These are phyloP conservation scores for Cryptosporidium ubiquitum DNA, from an alignment of 169 alveolate species.

Conservation along the genomic window DNA sequence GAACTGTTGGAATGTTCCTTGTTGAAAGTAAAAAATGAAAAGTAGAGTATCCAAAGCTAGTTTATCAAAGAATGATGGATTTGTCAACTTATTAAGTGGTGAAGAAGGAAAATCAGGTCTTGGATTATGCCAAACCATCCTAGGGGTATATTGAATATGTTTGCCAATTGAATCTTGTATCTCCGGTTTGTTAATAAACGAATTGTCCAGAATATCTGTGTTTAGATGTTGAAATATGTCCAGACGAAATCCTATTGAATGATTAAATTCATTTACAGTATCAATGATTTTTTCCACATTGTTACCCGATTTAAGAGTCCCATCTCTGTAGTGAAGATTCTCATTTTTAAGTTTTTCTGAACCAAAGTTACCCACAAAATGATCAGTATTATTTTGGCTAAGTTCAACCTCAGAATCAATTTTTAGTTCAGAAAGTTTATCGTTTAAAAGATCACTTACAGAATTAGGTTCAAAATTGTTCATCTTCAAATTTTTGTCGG, in stretches of 20 bases:
- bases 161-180: constrained; percentile 51
- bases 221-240: constrained; percentile 12
- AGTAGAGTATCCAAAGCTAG: constrained; percentile 79
- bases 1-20: constrained; percentile 79
- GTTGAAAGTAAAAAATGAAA: constrained; percentile 81
- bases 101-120: constrained; percentile 61
- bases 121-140: constrained; percentile 74
- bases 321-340: not conserved
- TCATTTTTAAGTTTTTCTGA: not conserved
- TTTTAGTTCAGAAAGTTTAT: not conserved
- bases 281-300: not conserved
- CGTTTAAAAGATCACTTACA: constrained; percentile 1
- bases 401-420: not conserved
- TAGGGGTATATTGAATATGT: constrained; percentile 67
- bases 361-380: not conserved
- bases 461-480: not conserved
- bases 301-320: not conserved
- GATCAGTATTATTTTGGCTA: not conserved
- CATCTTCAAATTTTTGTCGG: not conserved
- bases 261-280: not conserved
- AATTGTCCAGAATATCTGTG: constrained; percentile 32
- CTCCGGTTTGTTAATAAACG: constrained; percentile 27
- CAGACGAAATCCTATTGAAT: constrained; percentile 25
- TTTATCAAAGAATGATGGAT: constrained; percentile 55
- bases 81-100: constrained; percentile 19